A percentile compares a stretch with the other conserved stretches of the same genome.
Conservation (phyloP, 2,329 filamentous ascomycete genomes). For the Aspergillus uvarum region DNA sequence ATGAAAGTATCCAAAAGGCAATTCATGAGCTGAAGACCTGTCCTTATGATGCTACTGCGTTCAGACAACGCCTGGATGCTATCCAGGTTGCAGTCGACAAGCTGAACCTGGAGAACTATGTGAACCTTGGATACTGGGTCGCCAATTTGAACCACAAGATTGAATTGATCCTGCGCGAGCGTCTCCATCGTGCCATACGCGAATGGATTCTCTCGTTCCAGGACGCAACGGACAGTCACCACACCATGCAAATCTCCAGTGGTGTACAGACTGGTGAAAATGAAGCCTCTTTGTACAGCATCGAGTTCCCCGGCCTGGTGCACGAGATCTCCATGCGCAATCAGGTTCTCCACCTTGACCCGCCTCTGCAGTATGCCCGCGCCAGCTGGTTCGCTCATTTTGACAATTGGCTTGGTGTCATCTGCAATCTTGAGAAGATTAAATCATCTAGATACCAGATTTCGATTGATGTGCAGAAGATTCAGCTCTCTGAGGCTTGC, state of each 20-base stretch:
- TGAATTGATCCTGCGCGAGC: constrained; percentile 73
- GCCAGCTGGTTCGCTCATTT: constrained; percentile 92
- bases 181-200: constrained; percentile 78
- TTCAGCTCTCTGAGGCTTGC: constrained; percentile 48
- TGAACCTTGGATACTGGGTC: constrained; percentile 91
- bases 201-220: constrained; percentile 88
- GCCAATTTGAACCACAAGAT: constrained; percentile 81
- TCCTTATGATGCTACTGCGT: constrained; percentile 74
- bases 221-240: constrained; percentile 45
- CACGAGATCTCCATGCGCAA: constrained; percentile 98
- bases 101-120: constrained; percentile 92
- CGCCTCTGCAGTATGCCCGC: constrained; percentile 84
- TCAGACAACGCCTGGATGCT: constrained; percentile 75
- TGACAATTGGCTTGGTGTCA: constrained; percentile 87
- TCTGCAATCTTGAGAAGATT: constrained; percentile 90
- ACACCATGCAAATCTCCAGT: constrained; percentile 23
- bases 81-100: constrained; percentile 95
- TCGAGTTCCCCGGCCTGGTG: constrained; percentile 57
- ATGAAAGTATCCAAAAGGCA: constrained; percentile 78
- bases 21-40: constrained; percentile 81
- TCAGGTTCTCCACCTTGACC: constrained; percentile 94
- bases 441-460: constrained; percentile 96
- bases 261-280: constrained; percentile 27
- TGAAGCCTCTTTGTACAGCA: constrained; percentile 35
- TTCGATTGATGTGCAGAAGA: constrained; percentile 57